Evolutionary conservation across 225 moss, liverwort and hornwort species (phyloP).

Genomic region (Climacium dendroides): DNA sequence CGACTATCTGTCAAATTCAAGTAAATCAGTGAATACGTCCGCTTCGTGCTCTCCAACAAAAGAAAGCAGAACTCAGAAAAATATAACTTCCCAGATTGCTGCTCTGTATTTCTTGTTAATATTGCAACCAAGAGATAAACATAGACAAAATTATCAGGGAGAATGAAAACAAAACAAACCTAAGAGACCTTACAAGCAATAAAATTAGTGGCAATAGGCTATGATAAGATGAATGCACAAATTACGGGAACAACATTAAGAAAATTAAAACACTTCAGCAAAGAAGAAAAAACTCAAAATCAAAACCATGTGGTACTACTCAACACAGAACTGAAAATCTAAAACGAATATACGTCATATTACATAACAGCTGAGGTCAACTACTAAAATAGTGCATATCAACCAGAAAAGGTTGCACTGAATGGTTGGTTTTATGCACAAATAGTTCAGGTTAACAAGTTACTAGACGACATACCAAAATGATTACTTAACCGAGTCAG

Average conservation of each 20-base stretch:
- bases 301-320: not conserved
- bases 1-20: slow-evolving; percentile 39
- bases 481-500: not conserved
- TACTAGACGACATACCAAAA: not conserved
- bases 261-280: not conserved
- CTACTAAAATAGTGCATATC: not conserved
- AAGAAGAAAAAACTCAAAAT: not conserved
- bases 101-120: not conserved
- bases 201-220: not conserved
- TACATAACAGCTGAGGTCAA: not conserved
- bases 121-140: not conserved
- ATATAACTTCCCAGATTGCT: not conserved
- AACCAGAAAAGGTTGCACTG: not conserved
- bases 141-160: not conserved
- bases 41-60: not conserved
- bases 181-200: not conserved
- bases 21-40: not conserved
- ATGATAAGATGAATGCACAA: not conserved
- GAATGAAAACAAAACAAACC: not conserved
- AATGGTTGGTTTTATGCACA: not conserved
- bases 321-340: not conserved
- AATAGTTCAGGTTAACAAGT: not conserved
- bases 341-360: not conserved
- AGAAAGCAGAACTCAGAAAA: not conserved
- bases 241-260: not conserved